Percentiles rank a stretch among this genome's conserved stretches.
Conservation (phyloP, 2,329 filamentous ascomycete species). For the Exserohilum turcica region DNA sequence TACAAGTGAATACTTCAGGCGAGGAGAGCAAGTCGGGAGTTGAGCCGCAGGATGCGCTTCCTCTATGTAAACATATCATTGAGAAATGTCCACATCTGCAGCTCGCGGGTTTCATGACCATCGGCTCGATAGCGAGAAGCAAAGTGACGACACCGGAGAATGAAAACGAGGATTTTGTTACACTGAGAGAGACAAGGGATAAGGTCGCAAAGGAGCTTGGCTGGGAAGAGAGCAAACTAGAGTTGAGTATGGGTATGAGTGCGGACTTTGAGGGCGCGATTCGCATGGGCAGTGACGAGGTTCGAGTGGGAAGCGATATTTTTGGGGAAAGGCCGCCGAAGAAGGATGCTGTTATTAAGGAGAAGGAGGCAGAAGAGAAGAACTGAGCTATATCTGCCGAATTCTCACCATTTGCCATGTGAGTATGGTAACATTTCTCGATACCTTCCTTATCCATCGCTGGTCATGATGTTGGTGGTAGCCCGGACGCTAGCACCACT, state of each 20-base stretch:
- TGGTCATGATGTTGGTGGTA: no score
- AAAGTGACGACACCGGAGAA: conserved; percentile 70
- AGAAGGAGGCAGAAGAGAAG: conserved; percentile 26
- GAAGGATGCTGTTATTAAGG: conserved; percentile 73
- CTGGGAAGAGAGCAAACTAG: conserved; percentile 63
- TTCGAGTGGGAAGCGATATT: conserved; percentile 90
- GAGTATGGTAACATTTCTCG: no score
- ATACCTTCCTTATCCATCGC: no score
- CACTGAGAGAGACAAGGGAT: conserved; percentile 72
- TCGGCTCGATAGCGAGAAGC: conserved; percentile 89
- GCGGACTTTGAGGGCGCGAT: conserved; percentile 93
- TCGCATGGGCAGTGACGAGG: conserved; percentile 80
- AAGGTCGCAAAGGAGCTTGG: conserved; percentile 67
- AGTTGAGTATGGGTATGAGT: conserved; percentile 99
- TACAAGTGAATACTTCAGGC: conserved; percentile 94
- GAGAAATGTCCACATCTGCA: conserved; percentile 73
- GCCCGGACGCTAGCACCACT: no score
- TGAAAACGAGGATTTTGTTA: conserved; percentile 90
- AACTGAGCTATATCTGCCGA: conserved; percentile 5
- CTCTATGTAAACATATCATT: conserved; percentile 71
- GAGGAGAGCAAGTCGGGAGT: conserved; percentile 86
- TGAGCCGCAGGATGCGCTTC: conserved; percentile 66
- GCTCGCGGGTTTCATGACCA: conserved; percentile 91
- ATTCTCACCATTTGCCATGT: no score
- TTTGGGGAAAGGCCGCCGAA: conserved; percentile 84